phyloP scores from a whole-genome alignment of 768 basidiomycete genomes.

The Dioszegia crocea region DNA sequence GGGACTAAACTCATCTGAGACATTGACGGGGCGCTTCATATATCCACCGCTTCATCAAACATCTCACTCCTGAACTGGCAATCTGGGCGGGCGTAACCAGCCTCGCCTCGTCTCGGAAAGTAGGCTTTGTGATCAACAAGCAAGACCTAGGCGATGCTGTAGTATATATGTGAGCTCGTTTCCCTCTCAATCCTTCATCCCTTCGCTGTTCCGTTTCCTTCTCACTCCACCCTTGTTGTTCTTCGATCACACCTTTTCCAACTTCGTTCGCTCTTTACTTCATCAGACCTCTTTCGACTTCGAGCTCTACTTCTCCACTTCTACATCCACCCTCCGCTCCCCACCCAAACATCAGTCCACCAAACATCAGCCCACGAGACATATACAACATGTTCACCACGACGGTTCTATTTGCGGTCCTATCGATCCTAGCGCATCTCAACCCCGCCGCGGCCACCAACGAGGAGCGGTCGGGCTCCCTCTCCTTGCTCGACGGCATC shows the following conservation, averaged over 20 bases:
- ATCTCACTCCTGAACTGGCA: not conserved
- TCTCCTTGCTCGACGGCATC: not conserved
- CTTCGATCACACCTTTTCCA: no score
- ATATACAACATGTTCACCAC: constrained; percentile 28
- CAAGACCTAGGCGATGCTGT: not conserved
- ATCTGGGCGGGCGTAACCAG: not conserved
- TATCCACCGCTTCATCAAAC: not conserved
- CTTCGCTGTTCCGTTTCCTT: no score
- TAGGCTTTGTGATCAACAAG: not conserved
- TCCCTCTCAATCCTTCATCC: not conserved
- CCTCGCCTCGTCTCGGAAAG: not conserved
- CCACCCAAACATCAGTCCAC: no score
- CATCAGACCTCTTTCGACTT: no score
- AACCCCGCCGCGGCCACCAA: constrained; percentile 21
- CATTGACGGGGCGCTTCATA: not conserved
- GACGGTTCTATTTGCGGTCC: constrained; percentile 24
- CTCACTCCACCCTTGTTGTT: no score
- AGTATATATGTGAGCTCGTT: not conserved
- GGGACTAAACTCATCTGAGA: not conserved
- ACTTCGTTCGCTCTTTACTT: not conserved
- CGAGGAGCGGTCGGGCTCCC: not conserved
- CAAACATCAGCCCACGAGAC: no score
- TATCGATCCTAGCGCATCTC: constrained; percentile 18
- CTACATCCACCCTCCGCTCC: no score
- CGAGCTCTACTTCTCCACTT: no score